Conservation (phyloP, 371 early-diverging fungal species). For the Batkoa obscura region DNA sequence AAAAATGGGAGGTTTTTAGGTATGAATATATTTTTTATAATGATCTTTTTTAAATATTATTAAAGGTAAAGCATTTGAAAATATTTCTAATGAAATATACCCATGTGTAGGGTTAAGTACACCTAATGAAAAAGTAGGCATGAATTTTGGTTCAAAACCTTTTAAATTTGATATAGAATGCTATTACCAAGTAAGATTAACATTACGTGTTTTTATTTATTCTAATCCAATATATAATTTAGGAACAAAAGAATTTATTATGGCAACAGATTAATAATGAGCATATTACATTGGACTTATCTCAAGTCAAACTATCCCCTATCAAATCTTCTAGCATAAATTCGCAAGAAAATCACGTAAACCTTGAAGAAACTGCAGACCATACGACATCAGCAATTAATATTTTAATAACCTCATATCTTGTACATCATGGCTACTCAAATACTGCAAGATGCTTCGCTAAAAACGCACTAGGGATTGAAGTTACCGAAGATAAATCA, state of each 20-base stretch:
- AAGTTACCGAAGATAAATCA: conserved; percentile 4
- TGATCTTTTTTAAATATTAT: neutral
- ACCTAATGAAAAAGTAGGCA: conserved; percentile 59
- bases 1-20: conserved; percentile 80
- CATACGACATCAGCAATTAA: neutral
- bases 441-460: conserved; percentile 43
- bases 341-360: neutral
- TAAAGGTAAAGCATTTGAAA: conserved; percentile 27
- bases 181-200: conserved; percentile 34
- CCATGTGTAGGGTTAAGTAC: conserved; percentile 85
- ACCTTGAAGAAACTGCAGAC: neutral
- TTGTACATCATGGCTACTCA: conserved; percentile 56
- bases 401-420: conserved; percentile 20
- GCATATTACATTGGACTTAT: neutral
- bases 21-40: conserved; percentile 6
- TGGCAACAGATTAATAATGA: conserved; percentile 20
- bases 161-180: conserved; percentile 76
- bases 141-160: conserved; percentile 73
- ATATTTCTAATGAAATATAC: conserved; percentile 32
- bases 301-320: neutral
- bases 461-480: conserved; percentile 16
- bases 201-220: neutral
- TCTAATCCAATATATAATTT: neutral
- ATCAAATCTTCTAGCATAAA: neutral
- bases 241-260: conserved; percentile 26